A percentile compares a stretch with the other conserved stretches of the same genome.
Evolutionary conservation across 2,329 filamentous ascomycete genomes (phyloP).

Genomic region (Fusarium hainanense): DNA sequence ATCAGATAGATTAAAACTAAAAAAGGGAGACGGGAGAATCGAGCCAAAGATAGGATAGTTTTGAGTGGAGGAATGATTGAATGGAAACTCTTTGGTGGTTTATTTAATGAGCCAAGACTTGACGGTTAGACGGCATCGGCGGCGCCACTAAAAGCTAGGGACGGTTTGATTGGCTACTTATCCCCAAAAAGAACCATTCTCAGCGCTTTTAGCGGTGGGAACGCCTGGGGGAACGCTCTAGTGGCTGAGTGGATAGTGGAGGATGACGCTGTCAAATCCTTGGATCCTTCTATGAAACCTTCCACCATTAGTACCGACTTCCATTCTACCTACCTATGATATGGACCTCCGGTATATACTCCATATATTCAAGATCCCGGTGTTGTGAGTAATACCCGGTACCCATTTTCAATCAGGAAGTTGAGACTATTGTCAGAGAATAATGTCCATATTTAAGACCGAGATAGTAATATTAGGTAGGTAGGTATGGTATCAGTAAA

Average conservation of each 20-base stretch:
- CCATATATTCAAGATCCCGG: background rate
- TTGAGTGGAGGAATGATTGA: background rate
- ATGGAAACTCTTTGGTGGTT: background rate
- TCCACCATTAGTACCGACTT: background rate
- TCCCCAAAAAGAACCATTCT: background rate
- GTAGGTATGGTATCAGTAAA: slow-evolving; percentile 12
- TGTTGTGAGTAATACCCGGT: background rate
- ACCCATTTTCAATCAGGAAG: background rate
- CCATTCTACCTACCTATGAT: no score
- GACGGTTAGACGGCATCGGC: slow-evolving; percentile 2
- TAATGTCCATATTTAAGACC: background rate
- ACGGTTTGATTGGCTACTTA: background rate
- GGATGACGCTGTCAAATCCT: background rate
- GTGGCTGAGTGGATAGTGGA: background rate
- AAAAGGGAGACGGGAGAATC: background rate
- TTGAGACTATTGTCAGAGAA: background rate
- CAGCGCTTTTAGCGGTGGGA: background rate
- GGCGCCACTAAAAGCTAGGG: background rate
- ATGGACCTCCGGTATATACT: no score
- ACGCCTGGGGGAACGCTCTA: background rate
- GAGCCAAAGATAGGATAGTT: background rate
- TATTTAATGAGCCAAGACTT: slow-evolving; percentile 1
- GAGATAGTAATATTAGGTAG: background rate
- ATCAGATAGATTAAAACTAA: background rate
- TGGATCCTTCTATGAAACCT: background rate